These are phyloP conservation scores for Collybia mongolica DNA, from an alignment of 768 basidiomycete species.

Conservation along the genomic window DNA sequence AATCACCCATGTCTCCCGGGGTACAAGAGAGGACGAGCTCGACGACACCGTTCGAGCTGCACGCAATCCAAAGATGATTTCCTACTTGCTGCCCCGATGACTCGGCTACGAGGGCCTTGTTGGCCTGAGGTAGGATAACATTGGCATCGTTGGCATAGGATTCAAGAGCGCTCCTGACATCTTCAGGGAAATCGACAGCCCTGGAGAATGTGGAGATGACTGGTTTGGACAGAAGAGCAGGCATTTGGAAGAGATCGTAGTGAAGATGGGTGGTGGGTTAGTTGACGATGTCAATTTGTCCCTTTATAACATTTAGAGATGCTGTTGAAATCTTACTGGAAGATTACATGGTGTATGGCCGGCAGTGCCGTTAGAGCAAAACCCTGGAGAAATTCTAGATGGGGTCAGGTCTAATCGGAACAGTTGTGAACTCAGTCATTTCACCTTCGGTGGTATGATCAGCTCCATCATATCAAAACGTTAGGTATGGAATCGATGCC, in stretches of 20 bases:
- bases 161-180: slow-evolving; percentile 35
- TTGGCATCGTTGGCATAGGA: slow-evolving; percentile 39
- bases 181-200: slow-evolving; percentile 32
- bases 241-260: slow-evolving; percentile 1
- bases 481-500: too few species aligned
- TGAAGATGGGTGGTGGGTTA: too few species aligned
- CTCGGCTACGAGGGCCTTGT: slow-evolving; percentile 25
- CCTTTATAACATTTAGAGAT: too few species aligned
- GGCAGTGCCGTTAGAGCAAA: too few species aligned
- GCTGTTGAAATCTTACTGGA: too few species aligned
- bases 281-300: too few species aligned
- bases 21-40: slow-evolving; percentile 63
- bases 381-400: too few species aligned
- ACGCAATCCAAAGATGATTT: slow-evolving; percentile 36
- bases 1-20: slow-evolving; percentile 48
- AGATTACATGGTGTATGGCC: too few species aligned
- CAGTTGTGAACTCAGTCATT: too few species aligned
- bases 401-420: too few species aligned
- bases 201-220: slow-evolving; percentile 18
- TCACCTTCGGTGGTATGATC: too few species aligned
- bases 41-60: slow-evolving; percentile 22
- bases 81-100: not conserved
- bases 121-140: slow-evolving; percentile 35
- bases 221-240: slow-evolving; percentile 7
- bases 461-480: too few species aligned